phyloP scores from a whole-genome alignment of 169 alveolate species.

The Plasmodium gonderi region DNA sequence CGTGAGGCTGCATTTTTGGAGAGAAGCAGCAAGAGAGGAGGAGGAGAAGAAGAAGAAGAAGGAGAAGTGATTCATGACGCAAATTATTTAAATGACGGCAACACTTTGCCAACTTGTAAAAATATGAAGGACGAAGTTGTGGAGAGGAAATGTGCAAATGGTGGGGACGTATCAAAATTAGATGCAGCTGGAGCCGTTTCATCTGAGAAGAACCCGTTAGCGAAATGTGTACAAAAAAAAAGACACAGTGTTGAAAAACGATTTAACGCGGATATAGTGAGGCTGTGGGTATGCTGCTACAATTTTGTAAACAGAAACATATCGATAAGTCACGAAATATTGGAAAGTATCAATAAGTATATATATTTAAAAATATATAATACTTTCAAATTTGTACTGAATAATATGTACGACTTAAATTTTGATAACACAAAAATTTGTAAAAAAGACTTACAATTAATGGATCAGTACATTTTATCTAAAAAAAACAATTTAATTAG shows the following conservation, averaged over 20 bases:
- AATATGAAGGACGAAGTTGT: too few species aligned
- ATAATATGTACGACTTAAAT: constrained; percentile 43
- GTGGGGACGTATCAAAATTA: too few species aligned
- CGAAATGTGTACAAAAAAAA: neutral
- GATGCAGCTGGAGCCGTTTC: neutral
- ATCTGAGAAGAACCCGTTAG: neutral
- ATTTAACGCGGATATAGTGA: constrained; percentile 65
- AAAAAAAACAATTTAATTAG: constrained; percentile 28
- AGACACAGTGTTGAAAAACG: neutral
- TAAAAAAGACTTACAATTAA: constrained; percentile 24
- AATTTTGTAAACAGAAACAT: constrained; percentile 45
- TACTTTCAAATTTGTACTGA: constrained; percentile 51
- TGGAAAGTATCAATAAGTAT: constrained; percentile 51
- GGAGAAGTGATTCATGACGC: too few species aligned
- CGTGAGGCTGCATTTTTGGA: too few species aligned
- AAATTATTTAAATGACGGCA: too few species aligned
- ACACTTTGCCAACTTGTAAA: too few species aligned
- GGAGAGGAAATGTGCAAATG: too few species aligned
- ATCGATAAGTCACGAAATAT: constrained; percentile 29
- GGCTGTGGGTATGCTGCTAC: constrained; percentile 69
- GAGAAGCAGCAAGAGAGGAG: too few species aligned
- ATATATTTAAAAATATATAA: constrained; percentile 59
- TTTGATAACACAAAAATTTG: constrained; percentile 2
- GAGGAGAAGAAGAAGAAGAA: too few species aligned
- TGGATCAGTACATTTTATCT: constrained; percentile 48